A percentile compares a stretch with the other conserved stretches of the same genome.
Conservation (phyloP, 139 green algal genomes). For the Chlorella sp. region DNA sequence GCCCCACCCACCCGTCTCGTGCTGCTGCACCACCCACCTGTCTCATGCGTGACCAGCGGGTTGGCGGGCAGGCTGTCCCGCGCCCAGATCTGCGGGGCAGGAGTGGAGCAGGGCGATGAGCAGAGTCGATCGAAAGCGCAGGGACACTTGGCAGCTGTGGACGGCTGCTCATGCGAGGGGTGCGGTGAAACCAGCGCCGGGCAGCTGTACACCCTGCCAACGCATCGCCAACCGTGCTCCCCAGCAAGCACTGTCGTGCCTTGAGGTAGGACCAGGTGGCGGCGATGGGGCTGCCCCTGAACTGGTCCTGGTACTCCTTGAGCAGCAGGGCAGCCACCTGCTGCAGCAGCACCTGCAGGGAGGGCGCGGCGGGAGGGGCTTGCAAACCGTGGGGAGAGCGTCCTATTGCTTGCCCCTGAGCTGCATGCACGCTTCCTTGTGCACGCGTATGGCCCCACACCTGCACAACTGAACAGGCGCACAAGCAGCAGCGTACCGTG, state of each 20-base stretch:
- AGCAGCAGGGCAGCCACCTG: slow-evolving; percentile 82
- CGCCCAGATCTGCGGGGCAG: slow-evolving; percentile 70
- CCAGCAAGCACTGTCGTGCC: too few species aligned
- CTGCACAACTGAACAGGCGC: too few species aligned
- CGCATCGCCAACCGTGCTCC: too few species aligned
- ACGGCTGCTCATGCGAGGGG: too few species aligned
- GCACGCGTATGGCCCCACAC: too few species aligned
- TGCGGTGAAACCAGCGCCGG: too few species aligned
- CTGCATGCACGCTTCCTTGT: slow-evolving; percentile 79
- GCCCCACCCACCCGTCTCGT: too few species aligned
- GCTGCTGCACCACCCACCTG: slow-evolving; percentile 8
- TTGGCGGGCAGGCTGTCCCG: slow-evolving; percentile 73
- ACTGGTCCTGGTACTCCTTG: slow-evolving; percentile 81
- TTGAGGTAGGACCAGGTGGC: slow-evolving; percentile 66
- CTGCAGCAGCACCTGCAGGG: neutral
- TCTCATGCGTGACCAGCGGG: slow-evolving; percentile 84
- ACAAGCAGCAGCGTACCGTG: slow-evolving; percentile 83
- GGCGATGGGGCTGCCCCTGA: slow-evolving; percentile 68
- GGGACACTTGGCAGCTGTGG: too few species aligned
- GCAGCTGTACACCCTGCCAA: too few species aligned
- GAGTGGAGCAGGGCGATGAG: slow-evolving; percentile 80
- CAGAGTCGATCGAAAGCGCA: too few species aligned
- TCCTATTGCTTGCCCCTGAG: too few species aligned
- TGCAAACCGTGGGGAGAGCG: too few species aligned
- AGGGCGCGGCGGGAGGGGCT: neutral